phyloP scores from a whole-genome alignment of 2,329 filamentous ascomycete species.

The Nakataea oryzae region DNA sequence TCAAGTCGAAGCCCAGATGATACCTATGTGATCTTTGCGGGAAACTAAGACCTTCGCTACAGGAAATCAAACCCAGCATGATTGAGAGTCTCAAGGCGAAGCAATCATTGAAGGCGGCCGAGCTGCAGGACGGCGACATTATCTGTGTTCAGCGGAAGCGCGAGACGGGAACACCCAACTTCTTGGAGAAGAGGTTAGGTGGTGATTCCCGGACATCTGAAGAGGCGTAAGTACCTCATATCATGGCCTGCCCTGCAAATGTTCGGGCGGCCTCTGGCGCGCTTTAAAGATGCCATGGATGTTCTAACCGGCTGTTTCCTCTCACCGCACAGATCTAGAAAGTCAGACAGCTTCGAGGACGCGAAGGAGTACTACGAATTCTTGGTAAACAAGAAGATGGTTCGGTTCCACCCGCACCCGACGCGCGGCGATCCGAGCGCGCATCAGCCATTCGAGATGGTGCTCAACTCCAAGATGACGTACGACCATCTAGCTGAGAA shows the following conservation, averaged over 20 bases:
- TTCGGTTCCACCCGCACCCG: slow-evolving; percentile 66
- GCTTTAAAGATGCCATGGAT: slow-evolving; percentile 9
- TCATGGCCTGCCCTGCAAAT: background rate
- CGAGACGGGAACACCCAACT: slow-evolving; percentile 22
- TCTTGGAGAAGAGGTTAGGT: slow-evolving; percentile 26
- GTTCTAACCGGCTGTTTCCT: too few species aligned
- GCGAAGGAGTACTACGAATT: slow-evolving; percentile 89
- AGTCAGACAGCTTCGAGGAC: slow-evolving; percentile 51
- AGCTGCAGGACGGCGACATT: slow-evolving; percentile 95
- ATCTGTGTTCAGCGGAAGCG: slow-evolving; percentile 75
- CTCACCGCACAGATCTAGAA: slow-evolving; percentile 15
- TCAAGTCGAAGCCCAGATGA: background rate
- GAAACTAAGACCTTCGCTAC: slow-evolving; percentile 6
- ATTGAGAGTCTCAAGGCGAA: slow-evolving; percentile 91
- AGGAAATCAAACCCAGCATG: slow-evolving; percentile 96
- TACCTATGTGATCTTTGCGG: background rate
- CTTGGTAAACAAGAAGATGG: slow-evolving; percentile 68
- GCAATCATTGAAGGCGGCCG: slow-evolving; percentile 77
- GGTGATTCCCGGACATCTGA: slow-evolving; percentile 26
- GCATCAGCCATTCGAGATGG: slow-evolving; percentile 61
- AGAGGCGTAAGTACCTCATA: slow-evolving; percentile 15
- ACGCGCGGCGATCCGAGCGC: slow-evolving; percentile 42
- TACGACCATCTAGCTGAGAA: slow-evolving; percentile 83
- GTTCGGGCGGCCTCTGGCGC: background rate
- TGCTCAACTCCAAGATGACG: slow-evolving; percentile 75